Evolutionary conservation across 192 early-diverging fungal genomes (phyloP), one percentile per base, ranked within the genome.

Genomic region (Phycomyces blakesleeanus): DNA sequence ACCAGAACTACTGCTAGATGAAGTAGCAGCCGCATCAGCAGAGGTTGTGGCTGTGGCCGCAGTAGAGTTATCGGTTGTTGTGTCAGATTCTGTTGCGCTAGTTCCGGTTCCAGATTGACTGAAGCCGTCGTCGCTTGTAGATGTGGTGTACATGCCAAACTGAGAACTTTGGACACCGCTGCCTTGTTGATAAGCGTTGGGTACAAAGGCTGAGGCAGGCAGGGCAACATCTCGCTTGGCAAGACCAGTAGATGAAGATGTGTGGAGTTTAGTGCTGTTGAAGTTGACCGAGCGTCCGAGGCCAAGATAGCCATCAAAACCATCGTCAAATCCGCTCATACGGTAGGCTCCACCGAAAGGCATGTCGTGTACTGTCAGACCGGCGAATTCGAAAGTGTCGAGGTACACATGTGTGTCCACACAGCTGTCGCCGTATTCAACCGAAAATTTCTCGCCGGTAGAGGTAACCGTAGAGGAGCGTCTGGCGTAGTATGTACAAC

Each of bases 291-390:
- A 39, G 47, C 58, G 71, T 57, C 71, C 71, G 14, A 73, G 59
- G 41, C 71, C 71, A 20, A 73, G 65, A 37, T 73, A 73, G 16
- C 71, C 71, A 51, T 73, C 71, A 34, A 72, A 72, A 42, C 71
- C 71, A 53, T 34, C 10, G 20, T 49, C 57, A 25, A 73, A 73
- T 21, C 71, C 71, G 24, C 57, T 63, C 71, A 73, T 73, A 25
- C 56, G 60, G 27, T 73, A 66, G 37, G 71, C 71, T 37, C 65
- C 65, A 63, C 71, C 71, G 39, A 73, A 63, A 62, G 71, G 71
- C 64, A 66, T 65, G 51, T 67, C 54, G 39, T 61, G 54, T 8
- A 73, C 71, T 1, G 42, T 67, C n/a, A 67, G 40, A 52, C 61
- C 65, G 34, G 64, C 27, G 15, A 73, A 73, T 56, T 58, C 55